phyloP scores from a whole-genome alignment of 2,329 filamentous ascomycete species.

The Nannizziopsis arthrosporioides region DNA sequence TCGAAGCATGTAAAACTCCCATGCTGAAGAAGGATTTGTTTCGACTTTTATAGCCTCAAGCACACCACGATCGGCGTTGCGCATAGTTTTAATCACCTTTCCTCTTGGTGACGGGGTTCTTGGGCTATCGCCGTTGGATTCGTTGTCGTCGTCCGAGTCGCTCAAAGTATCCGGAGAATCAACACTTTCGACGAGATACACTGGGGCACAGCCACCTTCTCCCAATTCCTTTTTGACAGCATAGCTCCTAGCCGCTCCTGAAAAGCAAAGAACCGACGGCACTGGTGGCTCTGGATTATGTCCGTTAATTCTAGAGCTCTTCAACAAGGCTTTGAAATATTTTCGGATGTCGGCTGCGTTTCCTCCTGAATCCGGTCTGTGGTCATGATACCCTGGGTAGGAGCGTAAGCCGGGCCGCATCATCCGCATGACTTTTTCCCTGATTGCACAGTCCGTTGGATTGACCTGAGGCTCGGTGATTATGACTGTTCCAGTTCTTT shows the following conservation, averaged over 20 bases:
- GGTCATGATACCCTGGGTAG: conserved; percentile 71
- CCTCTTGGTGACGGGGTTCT: conserved; percentile 46
- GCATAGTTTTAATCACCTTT: conserved; percentile 12
- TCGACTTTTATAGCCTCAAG: conserved; percentile 94
- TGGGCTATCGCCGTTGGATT: conserved; percentile 37
- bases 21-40: conserved; percentile 62
- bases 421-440: conserved; percentile 61
- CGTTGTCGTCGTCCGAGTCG: conserved; percentile 26
- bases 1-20: conserved; percentile 96
- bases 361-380: conserved; percentile 51
- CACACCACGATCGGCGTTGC: conserved; percentile 36
- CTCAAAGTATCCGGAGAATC: conserved; percentile 36
- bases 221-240: conserved; percentile 75
- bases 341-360: conserved; percentile 67
- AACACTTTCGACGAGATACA: conserved; percentile 76
- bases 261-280: conserved; percentile 57
- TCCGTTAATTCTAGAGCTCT: conserved; percentile 32
- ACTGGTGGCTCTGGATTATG: conserved; percentile 49
- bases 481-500: conserved; percentile 32
- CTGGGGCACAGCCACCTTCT: conserved; percentile 85
- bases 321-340: conserved; percentile 58
- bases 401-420: conserved; percentile 60
- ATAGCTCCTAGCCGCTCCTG: conserved; percentile 55
- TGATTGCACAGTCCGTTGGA: conserved; percentile 66
- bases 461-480: conserved; percentile 80